phyloP scores from a whole-genome alignment of 495 filamentous ascomycete genomes.

The Xylaria sp. region DNA sequence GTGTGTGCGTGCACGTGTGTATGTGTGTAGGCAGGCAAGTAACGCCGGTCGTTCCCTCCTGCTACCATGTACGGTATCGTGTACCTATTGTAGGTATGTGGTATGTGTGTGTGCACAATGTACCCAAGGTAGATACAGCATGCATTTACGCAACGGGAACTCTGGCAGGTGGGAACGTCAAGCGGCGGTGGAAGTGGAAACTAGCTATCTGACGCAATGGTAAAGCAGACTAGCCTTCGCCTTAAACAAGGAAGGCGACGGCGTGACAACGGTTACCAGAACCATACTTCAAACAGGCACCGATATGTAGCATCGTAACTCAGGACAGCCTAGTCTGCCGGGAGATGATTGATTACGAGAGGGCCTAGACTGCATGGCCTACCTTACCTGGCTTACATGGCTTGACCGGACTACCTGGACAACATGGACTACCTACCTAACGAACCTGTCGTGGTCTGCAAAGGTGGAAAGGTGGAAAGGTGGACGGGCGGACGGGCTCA shows the following conservation, averaged over 20 bases:
- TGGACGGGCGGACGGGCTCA: too few relatives aligned
- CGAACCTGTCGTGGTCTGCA: too few relatives aligned
- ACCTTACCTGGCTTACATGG: too few relatives aligned
- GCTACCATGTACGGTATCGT: background rate
- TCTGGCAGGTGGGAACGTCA: background rate
- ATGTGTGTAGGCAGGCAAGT: background rate
- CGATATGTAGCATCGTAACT: background rate
- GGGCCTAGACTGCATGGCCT: background rate
- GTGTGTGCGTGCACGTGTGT: background rate
- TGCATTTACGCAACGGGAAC: background rate
- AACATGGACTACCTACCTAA: too few relatives aligned
- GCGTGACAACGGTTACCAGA: background rate
- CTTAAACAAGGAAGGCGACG: background rate
- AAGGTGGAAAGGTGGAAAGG: too few relatives aligned
- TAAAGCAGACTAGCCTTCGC: background rate
- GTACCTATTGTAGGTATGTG: background rate
- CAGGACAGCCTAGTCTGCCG: background rate
- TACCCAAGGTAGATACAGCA: too few relatives aligned
- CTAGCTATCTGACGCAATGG: conserved; percentile 13
- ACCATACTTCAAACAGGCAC: conserved; percentile 5
- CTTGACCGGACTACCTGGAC: too few relatives aligned
- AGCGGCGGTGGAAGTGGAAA: background rate
- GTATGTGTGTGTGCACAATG: background rate
- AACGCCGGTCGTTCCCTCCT: background rate
- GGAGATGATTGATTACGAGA: conserved; percentile 1